Evolutionary conservation across 2,329 filamentous ascomycete species (phyloP).

Genomic region (Samsoniella hepiali): DNA sequence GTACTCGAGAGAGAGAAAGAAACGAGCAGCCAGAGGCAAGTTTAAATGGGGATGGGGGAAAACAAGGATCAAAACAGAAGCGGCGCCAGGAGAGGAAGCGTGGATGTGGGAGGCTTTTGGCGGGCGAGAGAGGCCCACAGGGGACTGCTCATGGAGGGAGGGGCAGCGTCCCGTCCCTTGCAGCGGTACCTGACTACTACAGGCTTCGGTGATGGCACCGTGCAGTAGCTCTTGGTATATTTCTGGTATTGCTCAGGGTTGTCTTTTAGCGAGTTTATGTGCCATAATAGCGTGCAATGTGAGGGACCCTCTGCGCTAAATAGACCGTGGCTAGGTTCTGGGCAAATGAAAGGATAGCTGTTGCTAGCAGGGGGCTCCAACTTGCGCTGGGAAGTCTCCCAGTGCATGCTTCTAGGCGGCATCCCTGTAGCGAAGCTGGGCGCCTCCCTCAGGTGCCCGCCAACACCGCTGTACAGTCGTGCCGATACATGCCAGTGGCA

Average conservation of each 20-base stretch:
- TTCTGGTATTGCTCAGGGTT: not conserved
- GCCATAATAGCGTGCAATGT: not conserved
- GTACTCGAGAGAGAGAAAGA: not conserved
- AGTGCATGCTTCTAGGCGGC: not conserved
- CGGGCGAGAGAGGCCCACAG: not conserved
- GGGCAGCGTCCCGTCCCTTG: not conserved
- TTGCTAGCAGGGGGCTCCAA: slow-evolving; percentile 1
- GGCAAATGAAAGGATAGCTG: slow-evolving; percentile 4
- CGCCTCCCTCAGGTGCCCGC: not conserved
- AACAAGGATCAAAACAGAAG: slow-evolving; percentile 20
- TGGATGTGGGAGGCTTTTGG: slow-evolving; percentile 7
- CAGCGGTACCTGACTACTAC: slow-evolving; percentile 2
- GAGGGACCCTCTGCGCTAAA: not conserved
- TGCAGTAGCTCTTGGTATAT: not conserved
- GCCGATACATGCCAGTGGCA: not conserved
- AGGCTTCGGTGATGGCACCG: not conserved
- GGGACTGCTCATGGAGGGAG: not conserved
- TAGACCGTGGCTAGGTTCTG: not conserved
- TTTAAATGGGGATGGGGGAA: slow-evolving; percentile 4
- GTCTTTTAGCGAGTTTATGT: not conserved
- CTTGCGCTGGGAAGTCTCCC: not conserved
- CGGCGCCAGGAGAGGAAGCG: slow-evolving; percentile 10
- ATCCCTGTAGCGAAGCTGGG: not conserved
- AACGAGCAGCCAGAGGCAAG: not conserved
- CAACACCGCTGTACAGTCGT: not conserved